Conservation (phyloP, 352 stramenopile species). For the Globisporangium cystogenes region DNA sequence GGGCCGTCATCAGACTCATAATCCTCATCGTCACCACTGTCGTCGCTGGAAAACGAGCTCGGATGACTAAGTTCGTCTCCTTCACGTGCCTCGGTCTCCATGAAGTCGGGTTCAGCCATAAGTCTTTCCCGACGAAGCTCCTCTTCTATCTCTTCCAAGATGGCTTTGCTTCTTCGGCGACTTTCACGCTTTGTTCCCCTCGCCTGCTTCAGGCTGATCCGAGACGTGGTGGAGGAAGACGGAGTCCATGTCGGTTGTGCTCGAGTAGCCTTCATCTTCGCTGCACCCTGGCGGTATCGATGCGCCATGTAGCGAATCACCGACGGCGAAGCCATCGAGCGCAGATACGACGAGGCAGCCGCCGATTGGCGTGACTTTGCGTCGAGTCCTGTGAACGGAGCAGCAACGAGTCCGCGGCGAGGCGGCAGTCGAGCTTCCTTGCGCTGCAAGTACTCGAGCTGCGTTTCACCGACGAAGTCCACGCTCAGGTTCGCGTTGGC, state of each 20-base stretch:
- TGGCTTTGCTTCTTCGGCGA: conserved; percentile 7
- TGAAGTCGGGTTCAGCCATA: neutral
- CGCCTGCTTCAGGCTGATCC: neutral
- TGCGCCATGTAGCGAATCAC: conserved; percentile 28
- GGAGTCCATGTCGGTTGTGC: neutral
- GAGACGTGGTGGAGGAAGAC: neutral
- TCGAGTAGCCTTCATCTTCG: conserved; percentile 17
- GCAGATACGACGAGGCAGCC: conserved; percentile 27
- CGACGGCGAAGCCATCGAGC: conserved; percentile 17
- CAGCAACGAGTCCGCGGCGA: conserved; percentile 23
- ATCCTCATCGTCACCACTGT: neutral
- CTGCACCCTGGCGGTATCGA: conserved; percentile 25
- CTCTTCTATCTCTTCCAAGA: conserved; percentile 14
- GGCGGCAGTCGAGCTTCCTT: conserved; percentile 27
- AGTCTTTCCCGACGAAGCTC: conserved; percentile 6
- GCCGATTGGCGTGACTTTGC: conserved; percentile 20
- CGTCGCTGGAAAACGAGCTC: conserved; percentile 5
- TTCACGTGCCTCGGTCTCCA: neutral
- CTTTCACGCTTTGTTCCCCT: neutral
- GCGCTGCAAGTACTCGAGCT: conserved; percentile 20
- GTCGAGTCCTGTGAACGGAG: conserved; percentile 24
- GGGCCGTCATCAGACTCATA: too few relatives aligned
- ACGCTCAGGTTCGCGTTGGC: conserved; percentile 39
- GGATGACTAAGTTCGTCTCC: conserved; percentile 4
- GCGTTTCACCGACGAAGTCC: conserved; percentile 34